Conservation (phyloP, 2,329 filamentous ascomycete genomes). For the Cryphonectria naterciae region DNA sequence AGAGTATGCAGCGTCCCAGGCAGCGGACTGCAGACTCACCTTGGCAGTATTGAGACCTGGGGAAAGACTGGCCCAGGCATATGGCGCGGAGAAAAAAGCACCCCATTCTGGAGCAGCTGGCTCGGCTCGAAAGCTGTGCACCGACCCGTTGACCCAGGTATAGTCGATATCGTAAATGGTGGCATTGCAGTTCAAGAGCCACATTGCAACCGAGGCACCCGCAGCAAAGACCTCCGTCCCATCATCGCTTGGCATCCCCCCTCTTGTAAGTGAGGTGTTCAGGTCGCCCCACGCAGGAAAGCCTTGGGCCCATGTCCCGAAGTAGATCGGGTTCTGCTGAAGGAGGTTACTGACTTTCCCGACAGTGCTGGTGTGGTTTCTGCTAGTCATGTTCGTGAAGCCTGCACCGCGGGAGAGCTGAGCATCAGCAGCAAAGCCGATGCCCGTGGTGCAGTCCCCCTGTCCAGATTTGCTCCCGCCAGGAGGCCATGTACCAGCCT, state of each 20-base stretch:
- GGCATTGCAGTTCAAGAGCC: conserved; percentile 12
- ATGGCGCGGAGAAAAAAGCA: conserved; percentile 11
- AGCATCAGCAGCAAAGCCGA: conserved; percentile 11
- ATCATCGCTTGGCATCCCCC: background rate
- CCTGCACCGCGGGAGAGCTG: conserved; percentile 1
- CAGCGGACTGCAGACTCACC: background rate
- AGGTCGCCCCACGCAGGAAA: background rate
- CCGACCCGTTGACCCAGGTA: conserved; percentile 4
- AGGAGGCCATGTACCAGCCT: background rate
- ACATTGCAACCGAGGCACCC: background rate
- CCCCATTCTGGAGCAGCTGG: conserved; percentile 6
- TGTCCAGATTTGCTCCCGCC: background rate
- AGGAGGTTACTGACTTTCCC: background rate
- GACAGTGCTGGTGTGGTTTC: background rate
- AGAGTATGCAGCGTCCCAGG: background rate
- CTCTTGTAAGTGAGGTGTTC: background rate
- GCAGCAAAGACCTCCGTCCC: background rate
- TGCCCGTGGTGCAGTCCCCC: background rate
- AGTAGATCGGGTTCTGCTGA: conserved; percentile 5
- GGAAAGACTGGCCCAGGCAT: background rate
- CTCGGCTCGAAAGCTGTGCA: background rate
- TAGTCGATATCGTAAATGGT: conserved; percentile 9
- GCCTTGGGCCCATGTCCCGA: conserved; percentile 4
- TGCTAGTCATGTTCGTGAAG: background rate
- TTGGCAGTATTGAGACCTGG: background rate